Percentiles rank a stretch among this genome's conserved stretches.
These are phyloP conservation scores for Escallonia rubra DNA, from an alignment of 129 eudicot species.

Conservation along the genomic window DNA sequence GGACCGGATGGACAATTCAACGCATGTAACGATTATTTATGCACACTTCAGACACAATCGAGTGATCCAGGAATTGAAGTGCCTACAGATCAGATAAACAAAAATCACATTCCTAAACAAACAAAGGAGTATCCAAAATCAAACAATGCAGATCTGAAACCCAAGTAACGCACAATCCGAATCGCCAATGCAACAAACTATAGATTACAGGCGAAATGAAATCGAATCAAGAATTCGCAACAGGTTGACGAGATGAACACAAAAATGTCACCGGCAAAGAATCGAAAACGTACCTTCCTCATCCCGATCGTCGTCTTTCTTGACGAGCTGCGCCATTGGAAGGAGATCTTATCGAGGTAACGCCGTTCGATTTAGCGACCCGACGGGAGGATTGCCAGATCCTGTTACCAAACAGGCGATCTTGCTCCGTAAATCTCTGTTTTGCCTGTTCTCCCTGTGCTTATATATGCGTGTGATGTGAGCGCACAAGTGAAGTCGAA, in stretches of 20 bases:
- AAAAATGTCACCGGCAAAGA: too few relatives aligned
- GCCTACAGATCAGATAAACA: constrained; percentile 5
- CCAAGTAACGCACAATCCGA: neutral
- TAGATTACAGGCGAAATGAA: neutral
- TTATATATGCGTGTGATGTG: neutral
- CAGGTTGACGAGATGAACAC: too few relatives aligned
- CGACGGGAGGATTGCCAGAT: too few relatives aligned
- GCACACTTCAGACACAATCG: constrained; percentile 1
- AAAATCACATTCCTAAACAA: neutral
- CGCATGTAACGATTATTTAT: too few relatives aligned
- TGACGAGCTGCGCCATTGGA: constrained; percentile 70
- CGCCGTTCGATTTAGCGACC: constrained; percentile 6
- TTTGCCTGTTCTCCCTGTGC: constrained; percentile 10
- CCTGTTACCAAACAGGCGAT: too few relatives aligned
- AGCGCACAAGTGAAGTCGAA: constrained; percentile 5
- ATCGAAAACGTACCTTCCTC: constrained; percentile 60
- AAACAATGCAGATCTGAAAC: constrained; percentile 12
- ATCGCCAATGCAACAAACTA: neutral
- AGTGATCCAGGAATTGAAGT: constrained; percentile 12
- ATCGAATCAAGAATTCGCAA: neutral
- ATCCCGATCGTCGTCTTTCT: constrained; percentile 97
- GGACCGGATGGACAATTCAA: too few relatives aligned
- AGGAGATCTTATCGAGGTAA: constrained; percentile 3
- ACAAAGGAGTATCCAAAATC: neutral
- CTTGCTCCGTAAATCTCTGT: neutral